Evolutionary conservation across 768 basidiomycete species (phyloP).

Genomic region (Daedaleopsis nitida): DNA sequence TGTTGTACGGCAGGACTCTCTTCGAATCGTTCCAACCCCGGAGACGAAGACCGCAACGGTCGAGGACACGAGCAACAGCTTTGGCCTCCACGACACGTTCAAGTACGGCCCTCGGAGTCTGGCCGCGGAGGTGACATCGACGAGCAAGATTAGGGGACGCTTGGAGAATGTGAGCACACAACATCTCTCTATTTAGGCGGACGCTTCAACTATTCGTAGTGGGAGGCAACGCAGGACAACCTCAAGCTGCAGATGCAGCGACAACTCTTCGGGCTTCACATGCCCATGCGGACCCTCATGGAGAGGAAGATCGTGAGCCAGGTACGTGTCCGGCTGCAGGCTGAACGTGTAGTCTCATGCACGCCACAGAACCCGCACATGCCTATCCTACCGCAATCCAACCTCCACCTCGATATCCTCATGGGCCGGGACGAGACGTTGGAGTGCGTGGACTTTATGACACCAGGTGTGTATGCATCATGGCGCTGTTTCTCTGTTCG

Average conservation of each 20-base stretch:
- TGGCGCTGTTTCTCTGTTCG: not conserved
- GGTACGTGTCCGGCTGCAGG: constrained; percentile 46
- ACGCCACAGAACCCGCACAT: constrained; percentile 62
- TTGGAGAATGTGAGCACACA: constrained; percentile 87
- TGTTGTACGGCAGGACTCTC: constrained; percentile 44
- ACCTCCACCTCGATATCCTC: constrained; percentile 89
- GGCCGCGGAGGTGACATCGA: constrained; percentile 69
- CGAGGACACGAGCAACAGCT: constrained; percentile 65
- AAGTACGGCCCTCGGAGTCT: constrained; percentile 83
- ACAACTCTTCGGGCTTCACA: constrained; percentile 82
- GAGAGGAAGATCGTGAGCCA: constrained; percentile 83
- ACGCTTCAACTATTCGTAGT: constrained; percentile 54
- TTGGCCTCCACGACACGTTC: constrained; percentile 89
- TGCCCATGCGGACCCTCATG: constrained; percentile 90
- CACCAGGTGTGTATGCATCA: constrained; percentile 46
- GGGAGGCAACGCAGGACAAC: constrained; percentile 92
- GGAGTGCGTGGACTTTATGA: constrained; percentile 78
- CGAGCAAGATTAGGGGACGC: constrained; percentile 63
- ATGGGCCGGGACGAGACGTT: constrained; percentile 90
- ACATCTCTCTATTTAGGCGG: too few species aligned
- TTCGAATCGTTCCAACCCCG: constrained; percentile 63
- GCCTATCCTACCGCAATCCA: constrained; percentile 64
- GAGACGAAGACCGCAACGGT: constrained; percentile 63
- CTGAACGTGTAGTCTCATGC: constrained; percentile 4
- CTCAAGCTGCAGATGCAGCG: constrained; percentile 83